A percentile compares a stretch with the other conserved stretches of the same genome.
Conservation (phyloP, 2,329 filamentous ascomycete genomes). For the Nigrospora oryzae region DNA sequence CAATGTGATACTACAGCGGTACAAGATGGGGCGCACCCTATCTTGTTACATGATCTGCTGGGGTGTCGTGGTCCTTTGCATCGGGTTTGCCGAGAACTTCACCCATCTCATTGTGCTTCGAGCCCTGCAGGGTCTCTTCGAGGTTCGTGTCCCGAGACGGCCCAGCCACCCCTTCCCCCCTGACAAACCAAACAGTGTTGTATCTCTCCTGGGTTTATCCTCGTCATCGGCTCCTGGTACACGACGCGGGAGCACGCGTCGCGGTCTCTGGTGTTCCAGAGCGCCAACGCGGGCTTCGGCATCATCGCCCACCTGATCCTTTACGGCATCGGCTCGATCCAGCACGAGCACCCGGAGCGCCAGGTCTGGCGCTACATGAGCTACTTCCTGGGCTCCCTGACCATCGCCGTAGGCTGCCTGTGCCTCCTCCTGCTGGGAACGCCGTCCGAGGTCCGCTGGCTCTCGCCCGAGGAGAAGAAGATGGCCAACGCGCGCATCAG, state of each 20-base stretch:
- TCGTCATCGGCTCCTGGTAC: slow-evolving; percentile 27
- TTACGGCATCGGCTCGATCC: slow-evolving; percentile 24
- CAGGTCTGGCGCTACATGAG: slow-evolving; percentile 29
- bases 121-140: slow-evolving; percentile 27
- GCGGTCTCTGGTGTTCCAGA: slow-evolving; percentile 25
- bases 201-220: slow-evolving; percentile 28
- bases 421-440: slow-evolving; percentile 26
- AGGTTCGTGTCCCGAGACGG: slow-evolving; percentile 8
- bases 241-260: slow-evolving; percentile 27
- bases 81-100: slow-evolving; percentile 28
- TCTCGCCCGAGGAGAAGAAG: slow-evolving; percentile 23
- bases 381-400: slow-evolving; percentile 26
- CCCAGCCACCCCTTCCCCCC: background rate
- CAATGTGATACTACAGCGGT: slow-evolving; percentile 20
- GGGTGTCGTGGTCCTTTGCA: slow-evolving; percentile 25
- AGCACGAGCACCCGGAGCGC: slow-evolving; percentile 16
- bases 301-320: slow-evolving; percentile 24
- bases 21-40: slow-evolving; percentile 19
- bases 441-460: slow-evolving; percentile 27
- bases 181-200: slow-evolving; percentile 16
- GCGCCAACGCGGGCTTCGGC: slow-evolving; percentile 27
- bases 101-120: slow-evolving; percentile 24
- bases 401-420: slow-evolving; percentile 20
- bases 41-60: slow-evolving; percentile 23
- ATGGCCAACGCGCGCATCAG: slow-evolving; percentile 27